phyloP scores from a whole-genome alignment of 1,284 basidiomycete species.

The Ceratobasidium theobromae region DNA sequence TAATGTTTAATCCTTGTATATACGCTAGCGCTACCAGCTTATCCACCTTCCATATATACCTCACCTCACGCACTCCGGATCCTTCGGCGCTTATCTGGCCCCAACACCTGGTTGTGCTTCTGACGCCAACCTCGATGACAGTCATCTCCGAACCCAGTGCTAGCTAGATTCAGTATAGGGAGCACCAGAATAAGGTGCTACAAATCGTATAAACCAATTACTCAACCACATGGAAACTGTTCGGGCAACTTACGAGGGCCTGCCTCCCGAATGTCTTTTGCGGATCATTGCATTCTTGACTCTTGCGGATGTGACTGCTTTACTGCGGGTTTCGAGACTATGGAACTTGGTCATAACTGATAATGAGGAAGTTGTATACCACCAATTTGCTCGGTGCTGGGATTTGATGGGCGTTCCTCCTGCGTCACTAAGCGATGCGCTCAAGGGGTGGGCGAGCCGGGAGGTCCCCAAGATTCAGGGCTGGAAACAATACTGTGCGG shows the following conservation, averaged over 20 bases:
- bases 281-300: slow-evolving; percentile 16
- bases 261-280: slow-evolving; percentile 14
- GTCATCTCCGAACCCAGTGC: too few relatives aligned
- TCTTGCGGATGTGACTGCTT: not conserved
- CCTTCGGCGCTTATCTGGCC: too few relatives aligned
- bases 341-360: slow-evolving; percentile 14
- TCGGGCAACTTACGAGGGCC: not conserved
- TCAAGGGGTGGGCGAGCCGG: slow-evolving; percentile 1
- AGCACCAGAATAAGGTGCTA: too few relatives aligned
- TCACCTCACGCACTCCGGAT: too few relatives aligned
- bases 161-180: too few relatives aligned
- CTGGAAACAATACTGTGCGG: slow-evolving; percentile 25
- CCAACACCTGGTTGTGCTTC: too few relatives aligned
- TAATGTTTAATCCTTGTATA: too few relatives aligned
- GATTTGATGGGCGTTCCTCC: not conserved
- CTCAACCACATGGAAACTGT: too few relatives aligned
- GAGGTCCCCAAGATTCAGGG: not conserved
- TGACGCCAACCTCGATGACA: too few relatives aligned
- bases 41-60: too few relatives aligned
- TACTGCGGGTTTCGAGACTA: not conserved
- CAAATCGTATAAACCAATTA: too few relatives aligned
- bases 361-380: slow-evolving; percentile 15
- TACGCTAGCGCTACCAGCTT: too few relatives aligned
- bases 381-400: not conserved
- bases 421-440: not conserved